Evolutionary conservation across 1,284 basidiomycete species (phyloP).

Genomic region (Marasmius fiardii): DNA sequence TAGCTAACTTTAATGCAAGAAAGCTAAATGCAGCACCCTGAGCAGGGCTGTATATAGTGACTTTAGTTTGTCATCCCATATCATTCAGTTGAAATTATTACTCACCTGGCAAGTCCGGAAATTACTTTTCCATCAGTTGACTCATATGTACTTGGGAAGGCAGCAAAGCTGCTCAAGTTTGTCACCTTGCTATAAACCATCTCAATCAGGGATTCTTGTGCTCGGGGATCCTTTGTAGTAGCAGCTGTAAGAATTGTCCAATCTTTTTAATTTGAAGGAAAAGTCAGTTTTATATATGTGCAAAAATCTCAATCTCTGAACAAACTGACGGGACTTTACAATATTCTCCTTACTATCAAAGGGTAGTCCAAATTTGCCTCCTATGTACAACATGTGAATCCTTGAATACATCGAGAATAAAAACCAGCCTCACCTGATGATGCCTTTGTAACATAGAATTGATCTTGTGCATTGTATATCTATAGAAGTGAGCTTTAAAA

Average conservation of each 20-base stretch:
- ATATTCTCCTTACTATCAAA: slow-evolving; percentile 22
- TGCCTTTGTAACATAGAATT: slow-evolving; percentile 19
- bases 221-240: slow-evolving; percentile 22
- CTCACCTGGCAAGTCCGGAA: slow-evolving; percentile 20
- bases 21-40: slow-evolving; percentile 32
- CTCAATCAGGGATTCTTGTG: slow-evolving; percentile 29
- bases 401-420: not conserved
- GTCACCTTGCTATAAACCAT: slow-evolving; percentile 23
- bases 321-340: slow-evolving; percentile 27
- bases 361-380: slow-evolving; percentile 20
- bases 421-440: slow-evolving; percentile 9
- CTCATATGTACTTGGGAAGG: slow-evolving; percentile 28
- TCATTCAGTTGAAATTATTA: not conserved
- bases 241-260: slow-evolving; percentile 38
- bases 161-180: slow-evolving; percentile 19
- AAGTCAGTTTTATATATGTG: not conserved
- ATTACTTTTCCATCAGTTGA: slow-evolving; percentile 18
- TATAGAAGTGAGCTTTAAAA: not conserved
- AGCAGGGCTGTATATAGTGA: slow-evolving; percentile 23
- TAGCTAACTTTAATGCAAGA: slow-evolving; percentile 27
- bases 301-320: not conserved
- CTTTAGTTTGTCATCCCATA: not conserved
- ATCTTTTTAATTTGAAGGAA: slow-evolving; percentile 28
- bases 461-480: slow-evolving; percentile 18
- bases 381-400: not conserved